Percentiles rank a stretch among this genome's conserved stretches.
These are phyloP conservation scores for Globisporangium megalacanthum DNA, from an alignment of 352 stramenopile genomes.

Conservation along the genomic window DNA sequence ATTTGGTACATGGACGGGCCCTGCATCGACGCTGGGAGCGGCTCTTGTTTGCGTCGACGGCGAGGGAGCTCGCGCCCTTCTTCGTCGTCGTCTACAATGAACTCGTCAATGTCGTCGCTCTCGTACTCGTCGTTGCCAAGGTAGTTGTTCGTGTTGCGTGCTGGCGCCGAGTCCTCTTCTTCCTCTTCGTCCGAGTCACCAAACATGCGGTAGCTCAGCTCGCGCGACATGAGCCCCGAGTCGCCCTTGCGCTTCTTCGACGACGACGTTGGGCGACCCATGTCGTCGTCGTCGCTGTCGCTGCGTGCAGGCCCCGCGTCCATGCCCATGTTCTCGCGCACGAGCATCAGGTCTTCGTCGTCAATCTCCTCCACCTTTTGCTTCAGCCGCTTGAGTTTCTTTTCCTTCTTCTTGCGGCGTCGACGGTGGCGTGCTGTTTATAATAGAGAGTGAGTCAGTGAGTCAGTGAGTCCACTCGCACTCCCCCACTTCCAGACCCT, in stretches of 20 bases:
- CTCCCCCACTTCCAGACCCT: no score
- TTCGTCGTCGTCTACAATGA: conserved; percentile 89
- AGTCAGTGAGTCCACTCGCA: background rate
- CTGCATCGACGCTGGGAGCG: conserved; percentile 70
- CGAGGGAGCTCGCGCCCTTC: conserved; percentile 73
- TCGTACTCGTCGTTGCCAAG: conserved; percentile 85
- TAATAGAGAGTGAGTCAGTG: background rate
- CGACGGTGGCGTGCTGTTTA: conserved; percentile 50
- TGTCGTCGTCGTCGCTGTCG: conserved; percentile 76
- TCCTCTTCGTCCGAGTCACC: conserved; percentile 87
- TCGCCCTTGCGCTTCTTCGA: conserved; percentile 63
- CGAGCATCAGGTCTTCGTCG: conserved; percentile 83
- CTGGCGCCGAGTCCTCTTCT: conserved; percentile 68
- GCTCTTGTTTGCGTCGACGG: conserved; percentile 70
- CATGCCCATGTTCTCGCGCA: conserved; percentile 88
- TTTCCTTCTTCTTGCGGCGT: conserved; percentile 80
- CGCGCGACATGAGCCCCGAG: conserved; percentile 80
- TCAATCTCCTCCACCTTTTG: conserved; percentile 87
- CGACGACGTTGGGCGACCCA: conserved; percentile 36
- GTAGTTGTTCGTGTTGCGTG: conserved; percentile 75
- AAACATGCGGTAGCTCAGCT: conserved; percentile 87
- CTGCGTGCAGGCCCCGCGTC: conserved; percentile 62
- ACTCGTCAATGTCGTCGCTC: conserved; percentile 87
- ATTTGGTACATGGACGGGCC: conserved; percentile 88
- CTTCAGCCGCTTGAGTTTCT: conserved; percentile 83